These are phyloP conservation scores for Paraphoma sp. DNA, from an alignment of 2,329 filamentous ascomycete genomes.

Conservation along the genomic window DNA sequence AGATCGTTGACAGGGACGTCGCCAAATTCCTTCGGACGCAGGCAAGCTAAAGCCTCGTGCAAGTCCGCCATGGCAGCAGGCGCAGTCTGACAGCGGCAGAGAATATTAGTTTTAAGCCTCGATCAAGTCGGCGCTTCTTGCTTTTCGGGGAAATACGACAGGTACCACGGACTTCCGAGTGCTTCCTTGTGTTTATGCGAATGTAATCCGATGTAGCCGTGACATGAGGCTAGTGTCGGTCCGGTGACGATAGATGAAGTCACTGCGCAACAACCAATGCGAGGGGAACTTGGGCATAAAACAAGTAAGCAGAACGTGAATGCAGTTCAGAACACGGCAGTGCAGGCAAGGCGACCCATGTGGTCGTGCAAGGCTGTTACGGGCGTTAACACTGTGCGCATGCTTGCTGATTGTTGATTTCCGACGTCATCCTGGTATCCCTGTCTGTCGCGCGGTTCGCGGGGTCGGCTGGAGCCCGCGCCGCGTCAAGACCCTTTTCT, in stretches of 20 bases:
- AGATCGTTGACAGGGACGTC: conserved; percentile 54
- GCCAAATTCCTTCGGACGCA: conserved; percentile 53
- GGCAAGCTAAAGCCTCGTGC: conserved; percentile 53
- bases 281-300: background rate
- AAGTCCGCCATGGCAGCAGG: conserved; percentile 42
- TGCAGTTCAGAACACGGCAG: background rate
- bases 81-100: background rate
- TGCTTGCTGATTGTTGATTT: conserved; percentile 8
- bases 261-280: conserved; percentile 7
- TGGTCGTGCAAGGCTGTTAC: background rate
- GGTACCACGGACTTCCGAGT: background rate
- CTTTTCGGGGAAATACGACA: background rate
- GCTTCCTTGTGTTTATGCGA: conserved; percentile 1
- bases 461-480: conserved; percentile 14
- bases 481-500: background rate
- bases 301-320: background rate
- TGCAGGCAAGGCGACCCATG: background rate
- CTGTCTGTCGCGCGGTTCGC: conserved; percentile 12
- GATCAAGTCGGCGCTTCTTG: background rate
- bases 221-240: conserved; percentile 12
- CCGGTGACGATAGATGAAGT: conserved; percentile 22
- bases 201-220: conserved; percentile 20
- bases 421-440: conserved; percentile 18
- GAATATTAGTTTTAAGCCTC: background rate
- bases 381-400: background rate